Evolutionary conservation across 345 rosid genomes (phyloP).

Genomic region (Eucalyptus pauciflora): DNA sequence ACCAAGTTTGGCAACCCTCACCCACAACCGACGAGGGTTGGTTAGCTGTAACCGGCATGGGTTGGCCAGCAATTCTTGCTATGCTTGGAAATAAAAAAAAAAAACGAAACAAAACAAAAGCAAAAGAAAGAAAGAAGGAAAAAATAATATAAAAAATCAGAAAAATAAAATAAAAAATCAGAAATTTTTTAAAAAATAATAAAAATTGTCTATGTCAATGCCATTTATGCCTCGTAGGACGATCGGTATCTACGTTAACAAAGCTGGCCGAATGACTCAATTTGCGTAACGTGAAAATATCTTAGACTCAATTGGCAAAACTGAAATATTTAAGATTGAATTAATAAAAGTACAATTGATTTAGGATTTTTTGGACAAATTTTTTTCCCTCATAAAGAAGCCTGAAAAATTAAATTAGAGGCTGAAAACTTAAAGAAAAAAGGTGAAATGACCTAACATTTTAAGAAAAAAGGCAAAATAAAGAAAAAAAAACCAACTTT

Average conservation of each 20-base stretch:
- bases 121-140: too few relatives aligned
- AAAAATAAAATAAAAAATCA: too few relatives aligned
- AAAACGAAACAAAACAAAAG: too few relatives aligned
- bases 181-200: too few relatives aligned
- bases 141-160: too few relatives aligned
- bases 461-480: not conserved
- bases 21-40: not conserved
- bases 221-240: fast-evolving
- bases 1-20: not conserved
- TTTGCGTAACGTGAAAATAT: not conserved
- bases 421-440: not conserved
- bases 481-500: not conserved
- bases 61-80: not conserved
- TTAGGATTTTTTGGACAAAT: not conserved
- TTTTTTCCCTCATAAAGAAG: not conserved
- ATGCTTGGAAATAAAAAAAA: not conserved
- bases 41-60: not conserved
- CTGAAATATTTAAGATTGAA: too few relatives aligned
- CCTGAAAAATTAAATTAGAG: not conserved
- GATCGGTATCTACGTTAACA: too few relatives aligned
- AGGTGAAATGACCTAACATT: not conserved
- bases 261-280: not conserved
- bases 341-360: too few relatives aligned
- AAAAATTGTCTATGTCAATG: too few relatives aligned
- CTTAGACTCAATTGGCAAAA: too few relatives aligned